Conservation (phyloP, 495 filamentous ascomycete genomes). For the Trichocladium uniseriatum region DNA sequence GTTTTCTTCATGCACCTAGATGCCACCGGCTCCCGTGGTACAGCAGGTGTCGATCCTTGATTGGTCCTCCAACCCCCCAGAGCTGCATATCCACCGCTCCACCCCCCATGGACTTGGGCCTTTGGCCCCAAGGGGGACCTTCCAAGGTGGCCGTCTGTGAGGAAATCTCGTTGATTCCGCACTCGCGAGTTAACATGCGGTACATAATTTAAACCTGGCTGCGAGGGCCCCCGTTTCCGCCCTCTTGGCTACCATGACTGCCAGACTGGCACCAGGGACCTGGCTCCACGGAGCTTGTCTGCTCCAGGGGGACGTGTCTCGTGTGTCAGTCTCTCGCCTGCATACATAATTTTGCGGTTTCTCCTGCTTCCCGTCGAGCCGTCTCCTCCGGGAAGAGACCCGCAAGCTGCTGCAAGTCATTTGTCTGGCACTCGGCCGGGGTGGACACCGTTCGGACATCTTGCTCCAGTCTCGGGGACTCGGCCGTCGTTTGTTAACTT, state of each 20-base stretch:
- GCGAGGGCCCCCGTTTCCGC: background rate
- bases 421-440: background rate
- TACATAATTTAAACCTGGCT: background rate
- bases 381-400: background rate
- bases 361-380: too few relatives aligned
- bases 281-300: background rate
- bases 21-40: constrained; percentile 12
- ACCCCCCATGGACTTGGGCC: constrained; percentile 8
- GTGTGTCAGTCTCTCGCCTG: background rate
- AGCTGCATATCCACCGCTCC: constrained; percentile 16
- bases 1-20: constrained; percentile 17
- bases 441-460: background rate
- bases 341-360: background rate
- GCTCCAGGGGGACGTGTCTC: background rate
- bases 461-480: background rate
- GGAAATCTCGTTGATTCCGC: background rate
- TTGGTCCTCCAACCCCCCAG: constrained; percentile 12
- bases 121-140: background rate
- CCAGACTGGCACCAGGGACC: background rate
- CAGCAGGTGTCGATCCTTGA: constrained; percentile 14
- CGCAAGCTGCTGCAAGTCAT: background rate
- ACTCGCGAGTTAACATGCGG: background rate
- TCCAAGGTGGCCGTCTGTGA: background rate
- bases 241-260: constrained; percentile 1
- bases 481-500: background rate